Conservation (phyloP, 2,329 filamentous ascomycete species). For the Diaporthe aspalathi region DNA sequence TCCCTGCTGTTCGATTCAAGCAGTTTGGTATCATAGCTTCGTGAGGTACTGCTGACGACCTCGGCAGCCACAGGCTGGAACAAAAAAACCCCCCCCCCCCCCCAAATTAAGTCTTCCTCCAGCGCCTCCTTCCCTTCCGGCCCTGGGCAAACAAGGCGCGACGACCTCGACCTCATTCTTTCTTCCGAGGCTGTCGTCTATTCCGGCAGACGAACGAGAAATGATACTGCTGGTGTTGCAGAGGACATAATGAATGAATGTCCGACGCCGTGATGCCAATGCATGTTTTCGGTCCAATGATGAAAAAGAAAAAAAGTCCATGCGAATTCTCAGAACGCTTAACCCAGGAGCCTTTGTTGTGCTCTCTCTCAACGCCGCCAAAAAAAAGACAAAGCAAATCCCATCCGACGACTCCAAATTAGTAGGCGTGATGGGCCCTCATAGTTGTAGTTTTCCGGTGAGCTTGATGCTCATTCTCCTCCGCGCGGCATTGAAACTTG, state of each 20-base stretch:
- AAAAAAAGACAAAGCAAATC: constrained; percentile 16
- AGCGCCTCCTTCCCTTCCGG: background rate
- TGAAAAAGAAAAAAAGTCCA: background rate
- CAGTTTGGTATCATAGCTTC: constrained; percentile 38
- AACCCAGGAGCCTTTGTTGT: constrained; percentile 5
- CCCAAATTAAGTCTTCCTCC: constrained; percentile 7
- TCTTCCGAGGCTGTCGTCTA: constrained; percentile 21
- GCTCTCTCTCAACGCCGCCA: constrained; percentile 20
- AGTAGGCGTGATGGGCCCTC: background rate
- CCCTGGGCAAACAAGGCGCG: background rate
- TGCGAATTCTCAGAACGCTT: constrained; percentile 1
- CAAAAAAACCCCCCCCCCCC: constrained; percentile 1
- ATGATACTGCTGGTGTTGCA: constrained; percentile 13
- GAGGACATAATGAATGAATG: constrained; percentile 30
- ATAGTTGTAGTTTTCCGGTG: constrained; percentile 36
- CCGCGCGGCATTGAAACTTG: constrained; percentile 33
- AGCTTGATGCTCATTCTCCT: constrained; percentile 40
- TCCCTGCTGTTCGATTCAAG: constrained; percentile 21
- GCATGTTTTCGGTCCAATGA: constrained; percentile 10
- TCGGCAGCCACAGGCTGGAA: constrained; percentile 18
- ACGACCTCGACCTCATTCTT: background rate
- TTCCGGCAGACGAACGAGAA: constrained; percentile 11
- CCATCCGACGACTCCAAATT: background rate
- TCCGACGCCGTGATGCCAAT: constrained; percentile 34
- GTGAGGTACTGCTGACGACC: constrained; percentile 37